Base-by-base conservation (phyloP, 306 rosid genomes). In the Acacia acuminata region DNA sequence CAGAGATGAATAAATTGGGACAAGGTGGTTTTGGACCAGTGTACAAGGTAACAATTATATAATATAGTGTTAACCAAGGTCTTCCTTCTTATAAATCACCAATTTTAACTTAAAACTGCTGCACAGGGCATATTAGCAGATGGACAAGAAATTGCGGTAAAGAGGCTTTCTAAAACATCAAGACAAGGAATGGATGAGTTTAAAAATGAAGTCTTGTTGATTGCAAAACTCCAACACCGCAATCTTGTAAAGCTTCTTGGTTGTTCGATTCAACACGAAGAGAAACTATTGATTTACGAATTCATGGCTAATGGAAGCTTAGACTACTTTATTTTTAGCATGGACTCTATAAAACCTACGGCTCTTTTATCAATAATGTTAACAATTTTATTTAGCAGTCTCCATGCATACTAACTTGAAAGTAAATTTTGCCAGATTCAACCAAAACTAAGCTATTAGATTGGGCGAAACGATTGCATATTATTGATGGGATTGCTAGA, bases 211-310 rank as follows among this genome's bases (percentile, higher is more conserved):
- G 83, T 60, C 34, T 20, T 48, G 11, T 48, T 76, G 72, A 87
- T 83, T 24, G 87, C 86, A 8, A 84, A 85, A 13, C 90, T 88
- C 81, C 91, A 88, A n/a, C 88, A 86, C 30, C 84, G 88, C 13
- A 91, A 91, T 83, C 90, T 91, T 10, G 95, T 89, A 10, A 89
- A 78, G 84, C 85, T 89, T 69, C 77, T 89, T 60, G 93, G 93
- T 6, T 91, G 90, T 67, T 89, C 89, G 64, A 56, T 84, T 77
- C 82, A 84, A 77, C 71, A 82, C 12, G 85, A 78, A 47, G 93
- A 91, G 7, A 85, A 76, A 51, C 53, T 91, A 15, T 82, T 91
- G 51, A 87, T 91, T 25, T 91, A 91, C 45, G 66, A 70, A 70
- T 70, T 70, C 34, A 42, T 70, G 75, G 53, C 36, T 0, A 70